phyloP scores from a whole-genome alignment of 2,329 filamentous ascomycete genomes.

The Harringtonia lauricola region DNA sequence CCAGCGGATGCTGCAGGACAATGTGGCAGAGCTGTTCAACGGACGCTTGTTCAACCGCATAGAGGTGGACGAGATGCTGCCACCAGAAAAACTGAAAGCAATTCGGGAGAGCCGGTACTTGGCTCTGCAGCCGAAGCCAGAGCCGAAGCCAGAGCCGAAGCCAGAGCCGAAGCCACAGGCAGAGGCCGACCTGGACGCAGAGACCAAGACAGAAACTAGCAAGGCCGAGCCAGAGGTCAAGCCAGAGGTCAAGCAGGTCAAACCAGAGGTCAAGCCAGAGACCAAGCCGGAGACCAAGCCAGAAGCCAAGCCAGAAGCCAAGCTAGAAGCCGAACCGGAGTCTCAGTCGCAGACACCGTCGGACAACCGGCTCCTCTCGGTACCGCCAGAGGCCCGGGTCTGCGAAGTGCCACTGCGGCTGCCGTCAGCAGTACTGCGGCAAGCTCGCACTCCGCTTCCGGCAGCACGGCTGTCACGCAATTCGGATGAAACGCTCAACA shows the following conservation, averaged over 20 bases:
- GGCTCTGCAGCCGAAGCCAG: slow-evolving; percentile 10
- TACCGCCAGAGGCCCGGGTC: too few species aligned
- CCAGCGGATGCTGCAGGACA: slow-evolving; percentile 43
- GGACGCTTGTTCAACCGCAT: slow-evolving; percentile 42
- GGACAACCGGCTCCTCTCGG: too few species aligned
- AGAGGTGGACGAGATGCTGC: slow-evolving; percentile 49
- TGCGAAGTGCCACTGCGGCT: too few species aligned
- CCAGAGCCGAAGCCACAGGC: not conserved
- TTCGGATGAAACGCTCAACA: not conserved
- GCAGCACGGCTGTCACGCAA: too few species aligned
- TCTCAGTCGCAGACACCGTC: too few species aligned
- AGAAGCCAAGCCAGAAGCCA: not conserved
- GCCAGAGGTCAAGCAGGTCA: not conserved
- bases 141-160: not conserved
- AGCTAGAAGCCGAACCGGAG: too few species aligned
- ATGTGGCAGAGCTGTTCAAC: slow-evolving; percentile 45
- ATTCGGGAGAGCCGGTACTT: slow-evolving; percentile 28
- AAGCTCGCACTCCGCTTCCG: too few species aligned
- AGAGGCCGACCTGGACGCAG: not conserved
- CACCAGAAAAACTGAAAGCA: slow-evolving; percentile 37
- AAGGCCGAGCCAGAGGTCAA: not conserved
- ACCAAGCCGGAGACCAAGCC: not conserved
- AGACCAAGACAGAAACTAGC: not conserved
- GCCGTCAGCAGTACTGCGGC: too few species aligned
- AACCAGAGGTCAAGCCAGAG: not conserved